phyloP scores from a whole-genome alignment of 2,329 filamentous ascomycete species.

The Bipolaris cookei region DNA sequence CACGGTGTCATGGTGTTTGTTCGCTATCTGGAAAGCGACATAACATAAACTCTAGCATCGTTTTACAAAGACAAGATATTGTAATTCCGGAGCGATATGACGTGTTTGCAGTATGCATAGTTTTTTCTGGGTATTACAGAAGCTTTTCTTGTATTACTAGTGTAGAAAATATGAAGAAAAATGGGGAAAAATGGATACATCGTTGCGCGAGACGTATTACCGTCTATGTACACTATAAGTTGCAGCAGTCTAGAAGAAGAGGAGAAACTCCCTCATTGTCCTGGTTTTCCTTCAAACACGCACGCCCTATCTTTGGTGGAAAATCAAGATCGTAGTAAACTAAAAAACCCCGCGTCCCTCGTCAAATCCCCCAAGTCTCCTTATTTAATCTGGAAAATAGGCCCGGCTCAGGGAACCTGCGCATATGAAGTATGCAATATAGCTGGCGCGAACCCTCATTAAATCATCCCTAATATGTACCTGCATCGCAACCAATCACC shows the following conservation, averaged over 20 bases:
- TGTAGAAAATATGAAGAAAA: neutral
- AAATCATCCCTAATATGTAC: too few relatives aligned
- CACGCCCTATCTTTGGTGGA: constrained; percentile 7
- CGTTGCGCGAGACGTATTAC: neutral
- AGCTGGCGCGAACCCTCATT: constrained; percentile 7
- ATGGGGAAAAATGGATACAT: neutral
- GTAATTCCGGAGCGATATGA: neutral
- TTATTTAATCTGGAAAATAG: constrained; percentile 37
- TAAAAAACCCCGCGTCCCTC: too few relatives aligned
- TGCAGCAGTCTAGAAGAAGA: neutral
- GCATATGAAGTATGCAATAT: constrained; percentile 30
- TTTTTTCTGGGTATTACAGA: neutral
- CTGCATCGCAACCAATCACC: constrained; percentile 9
- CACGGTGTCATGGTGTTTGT: constrained; percentile 8
- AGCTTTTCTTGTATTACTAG: constrained; percentile 8
- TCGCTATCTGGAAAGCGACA: neutral
- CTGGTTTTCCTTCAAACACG: neutral
- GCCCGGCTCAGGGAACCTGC: constrained; percentile 34
- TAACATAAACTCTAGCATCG: neutral
- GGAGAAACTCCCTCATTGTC: neutral
- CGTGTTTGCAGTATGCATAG: neutral
- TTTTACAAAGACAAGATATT: neutral
- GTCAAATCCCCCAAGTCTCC: neutral
- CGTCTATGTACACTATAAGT: neutral
- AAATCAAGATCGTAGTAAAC: constrained; percentile 6